phyloP scores from a whole-genome alignment of 2,329 filamentous ascomycete species.

The Cryphonectria parasitica region DNA sequence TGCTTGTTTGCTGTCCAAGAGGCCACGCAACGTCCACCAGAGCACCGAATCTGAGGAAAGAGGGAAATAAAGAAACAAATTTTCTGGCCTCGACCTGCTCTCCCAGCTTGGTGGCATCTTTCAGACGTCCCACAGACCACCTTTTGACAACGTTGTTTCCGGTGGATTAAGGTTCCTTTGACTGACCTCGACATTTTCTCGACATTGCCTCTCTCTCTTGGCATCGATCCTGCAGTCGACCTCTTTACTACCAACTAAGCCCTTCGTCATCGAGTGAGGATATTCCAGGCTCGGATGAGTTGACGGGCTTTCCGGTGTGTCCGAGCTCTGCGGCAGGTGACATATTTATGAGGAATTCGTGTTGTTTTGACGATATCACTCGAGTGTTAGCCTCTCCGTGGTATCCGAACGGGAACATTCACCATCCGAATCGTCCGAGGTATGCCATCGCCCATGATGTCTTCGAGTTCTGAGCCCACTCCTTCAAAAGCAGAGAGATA shows the following conservation, averaged over 20 bases:
- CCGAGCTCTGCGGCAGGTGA: constrained; percentile 3
- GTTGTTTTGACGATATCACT: neutral
- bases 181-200: neutral
- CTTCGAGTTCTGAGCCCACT: neutral
- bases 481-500: too few species aligned
- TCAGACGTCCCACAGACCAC: neutral
- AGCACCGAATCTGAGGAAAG: neutral
- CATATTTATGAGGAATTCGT: neutral
- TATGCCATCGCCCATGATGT: neutral
- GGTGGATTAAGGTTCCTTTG: neutral
- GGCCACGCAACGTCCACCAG: neutral
- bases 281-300: neutral
- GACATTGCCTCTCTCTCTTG: neutral
- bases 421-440: neutral
- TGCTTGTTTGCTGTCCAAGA: neutral
- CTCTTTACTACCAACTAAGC: neutral
- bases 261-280: neutral
- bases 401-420: neutral
- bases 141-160: neutral
- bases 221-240: neutral
- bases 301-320: neutral
- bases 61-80: neutral
- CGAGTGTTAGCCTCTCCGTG: neutral
- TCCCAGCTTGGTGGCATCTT: neutral
- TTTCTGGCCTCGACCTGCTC: neutral